Percentiles rank a stretch among this genome's conserved stretches.
These are phyloP conservation scores for Endoconidiophora polonica DNA, from an alignment of 2,329 filamentous ascomycete species.

Conservation along the genomic window DNA sequence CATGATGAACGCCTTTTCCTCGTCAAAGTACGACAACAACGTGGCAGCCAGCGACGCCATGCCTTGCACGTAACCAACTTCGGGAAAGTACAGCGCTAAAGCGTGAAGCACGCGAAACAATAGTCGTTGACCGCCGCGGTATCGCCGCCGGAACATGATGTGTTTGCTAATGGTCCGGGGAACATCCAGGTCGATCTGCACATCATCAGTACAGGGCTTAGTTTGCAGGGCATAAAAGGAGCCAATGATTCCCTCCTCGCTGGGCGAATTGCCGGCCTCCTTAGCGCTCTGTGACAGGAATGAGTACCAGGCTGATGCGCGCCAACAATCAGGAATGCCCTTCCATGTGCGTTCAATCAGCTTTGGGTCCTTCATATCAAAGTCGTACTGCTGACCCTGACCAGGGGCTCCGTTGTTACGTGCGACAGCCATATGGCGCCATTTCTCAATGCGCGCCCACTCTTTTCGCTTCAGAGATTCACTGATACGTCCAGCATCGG, in stretches of 20 bases:
- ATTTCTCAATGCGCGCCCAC: slow-evolving; percentile 46
- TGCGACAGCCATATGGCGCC: slow-evolving; percentile 48
- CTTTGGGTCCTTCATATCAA: slow-evolving; percentile 69
- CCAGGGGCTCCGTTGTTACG: slow-evolving; percentile 32
- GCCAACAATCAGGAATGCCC: slow-evolving; percentile 92
- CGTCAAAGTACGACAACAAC: slow-evolving; percentile 88
- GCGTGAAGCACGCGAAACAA: slow-evolving; percentile 87
- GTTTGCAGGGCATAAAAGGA: slow-evolving; percentile 59
- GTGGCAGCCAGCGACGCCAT: slow-evolving; percentile 93
- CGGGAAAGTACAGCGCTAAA: slow-evolving; percentile 77
- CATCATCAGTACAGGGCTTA: slow-evolving; percentile 68
- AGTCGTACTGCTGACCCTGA: slow-evolving; percentile 52
- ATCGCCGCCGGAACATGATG: slow-evolving; percentile 90
- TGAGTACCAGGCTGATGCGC: slow-evolving; percentile 82
- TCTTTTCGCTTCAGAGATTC: slow-evolving; percentile 46
- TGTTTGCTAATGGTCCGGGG: slow-evolving; percentile 87
- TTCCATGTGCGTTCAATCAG: slow-evolving; percentile 91
- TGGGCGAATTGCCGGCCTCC: slow-evolving; percentile 38
- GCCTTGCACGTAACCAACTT: slow-evolving; percentile 89
- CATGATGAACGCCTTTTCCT: slow-evolving; percentile 91
- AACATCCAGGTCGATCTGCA: slow-evolving; percentile 94
- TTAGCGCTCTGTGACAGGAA: slow-evolving; percentile 69
- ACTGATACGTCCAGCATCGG: slow-evolving; percentile 32
- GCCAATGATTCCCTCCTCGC: slow-evolving; percentile 55
- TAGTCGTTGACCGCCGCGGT: slow-evolving; percentile 79